Evolutionary conservation across 768 basidiomycete genomes (phyloP).

Genomic region (Rhodotorula toruloides): DNA sequence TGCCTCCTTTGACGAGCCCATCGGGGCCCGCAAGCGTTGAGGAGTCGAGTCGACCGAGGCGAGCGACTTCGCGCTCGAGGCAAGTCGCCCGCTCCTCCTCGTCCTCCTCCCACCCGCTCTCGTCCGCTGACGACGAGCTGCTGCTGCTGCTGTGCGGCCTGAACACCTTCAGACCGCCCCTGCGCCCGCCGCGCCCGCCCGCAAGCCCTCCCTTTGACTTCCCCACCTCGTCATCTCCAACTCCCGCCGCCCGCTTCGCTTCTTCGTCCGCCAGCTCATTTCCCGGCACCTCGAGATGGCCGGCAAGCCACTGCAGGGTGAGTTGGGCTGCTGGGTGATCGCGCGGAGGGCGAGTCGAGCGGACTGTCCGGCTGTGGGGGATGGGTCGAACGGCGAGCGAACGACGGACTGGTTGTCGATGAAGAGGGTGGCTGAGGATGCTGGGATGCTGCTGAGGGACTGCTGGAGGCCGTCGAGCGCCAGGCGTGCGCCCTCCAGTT

Average conservation of each 20-base stretch:
- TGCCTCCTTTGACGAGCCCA: too few relatives aligned
- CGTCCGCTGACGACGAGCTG: not conserved
- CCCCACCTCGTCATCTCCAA: not conserved
- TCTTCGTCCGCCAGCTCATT: not conserved
- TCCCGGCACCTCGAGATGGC: not conserved
- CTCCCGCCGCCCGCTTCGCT: not conserved
- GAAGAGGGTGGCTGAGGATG: not conserved
- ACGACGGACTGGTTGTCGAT: conserved; percentile 7
- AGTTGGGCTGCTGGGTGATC: not conserved
- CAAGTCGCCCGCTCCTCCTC: not conserved
- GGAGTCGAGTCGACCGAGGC: too few relatives aligned
- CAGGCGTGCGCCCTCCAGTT: not conserved
- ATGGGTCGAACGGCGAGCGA: not conserved
- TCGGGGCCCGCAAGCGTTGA: too few relatives aligned
- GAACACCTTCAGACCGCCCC: not conserved
- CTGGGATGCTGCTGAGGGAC: too few relatives aligned
- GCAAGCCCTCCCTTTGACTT: not conserved
- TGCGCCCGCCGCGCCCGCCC: not conserved
- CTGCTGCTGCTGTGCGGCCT: not conserved
- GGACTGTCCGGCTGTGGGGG: not conserved
- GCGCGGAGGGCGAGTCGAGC: not conserved
- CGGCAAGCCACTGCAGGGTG: conserved; percentile 1
- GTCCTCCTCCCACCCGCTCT: not conserved
- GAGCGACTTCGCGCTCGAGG: not conserved
- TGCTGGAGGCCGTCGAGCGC: not conserved